phyloP scores from a whole-genome alignment of 495 filamentous ascomycete genomes.

The Hyaloscypha hepaticicola region DNA sequence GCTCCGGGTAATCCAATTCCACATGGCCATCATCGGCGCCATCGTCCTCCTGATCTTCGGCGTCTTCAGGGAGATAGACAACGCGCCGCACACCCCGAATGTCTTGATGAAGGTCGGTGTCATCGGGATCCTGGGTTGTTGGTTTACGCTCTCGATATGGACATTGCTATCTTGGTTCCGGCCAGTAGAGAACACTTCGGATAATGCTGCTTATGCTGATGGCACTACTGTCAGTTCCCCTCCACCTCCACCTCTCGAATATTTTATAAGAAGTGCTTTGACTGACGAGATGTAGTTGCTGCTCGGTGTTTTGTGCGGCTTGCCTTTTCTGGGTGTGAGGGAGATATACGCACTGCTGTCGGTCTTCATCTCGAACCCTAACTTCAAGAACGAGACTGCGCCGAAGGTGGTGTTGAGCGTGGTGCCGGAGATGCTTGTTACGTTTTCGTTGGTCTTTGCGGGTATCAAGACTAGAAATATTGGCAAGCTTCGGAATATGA shows the following conservation, averaged over 20 bases:
- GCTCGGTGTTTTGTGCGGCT: neutral
- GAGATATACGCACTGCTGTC: neutral
- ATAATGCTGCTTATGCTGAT: neutral
- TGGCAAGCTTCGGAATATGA: neutral
- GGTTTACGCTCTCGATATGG: neutral
- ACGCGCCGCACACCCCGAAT: neutral
- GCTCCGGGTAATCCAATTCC: neutral
- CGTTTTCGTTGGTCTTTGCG: neutral
- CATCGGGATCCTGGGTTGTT: neutral
- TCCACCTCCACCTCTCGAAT: neutral
- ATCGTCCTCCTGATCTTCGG: conserved; percentile 2
- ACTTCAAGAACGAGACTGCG: neutral
- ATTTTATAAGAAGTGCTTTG: no score
- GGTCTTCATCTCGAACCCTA: neutral
- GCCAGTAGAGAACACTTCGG: neutral
- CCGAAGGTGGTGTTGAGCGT: neutral
- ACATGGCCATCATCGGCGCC: neutral
- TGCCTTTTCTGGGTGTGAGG: neutral
- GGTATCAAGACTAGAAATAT: neutral
- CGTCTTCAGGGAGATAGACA: conserved; percentile 9
- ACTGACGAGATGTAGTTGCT: neutral
- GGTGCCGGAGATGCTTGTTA: neutral
- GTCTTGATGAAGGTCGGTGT: conserved; percentile 2
- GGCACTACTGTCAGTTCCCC: neutral
- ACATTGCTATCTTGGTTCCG: neutral